Evolutionary conservation across 192 early-diverging fungal species (phyloP), one percentile per base, ranked within the genome.

Genomic region (Backusella sp.): DNA sequence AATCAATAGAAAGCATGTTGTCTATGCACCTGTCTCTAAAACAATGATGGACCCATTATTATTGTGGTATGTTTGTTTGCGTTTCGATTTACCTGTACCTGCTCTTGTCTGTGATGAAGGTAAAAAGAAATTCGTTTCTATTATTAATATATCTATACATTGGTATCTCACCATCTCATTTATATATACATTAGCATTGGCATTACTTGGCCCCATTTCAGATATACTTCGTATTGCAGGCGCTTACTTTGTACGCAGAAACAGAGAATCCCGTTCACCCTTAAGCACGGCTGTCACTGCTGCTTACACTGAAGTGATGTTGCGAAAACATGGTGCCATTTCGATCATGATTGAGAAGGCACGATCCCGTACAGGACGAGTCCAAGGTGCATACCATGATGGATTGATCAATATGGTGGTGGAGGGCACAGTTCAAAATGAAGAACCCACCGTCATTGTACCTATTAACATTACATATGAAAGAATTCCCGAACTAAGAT

Each of bases 381-480:
- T 80, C 11, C 82, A 83, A 73, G 41, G 59, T 0, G 74, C 72
- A 2, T 77, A 76, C 28, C 65, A 70, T 28, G 82, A 83, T 72
- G 82, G 82, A 15, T 8, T 83, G 1, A 30, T 83, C 14, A 65
- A 76, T 44, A 83, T 83, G 82, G 70, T 83, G 0, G 37, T 83
- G 26, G 82, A 83, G 5, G 82, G 78, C 15, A 73, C 82, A 0
- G 7, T 79, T 12, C 75, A 79, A 67, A 72, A 36, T 53, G 42
- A 73, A 46, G 56, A 66, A 41, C 52, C 49, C 35, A 74, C 66
- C 1, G 66, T 62, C 7, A 72, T 83, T 37, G 78, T 83, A 2
- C 82, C 82, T 1, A 77, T 83, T 14, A 77, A 83, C 53, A 79
- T 83, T 49, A 80, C 73, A 21, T 83, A 77, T 41, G 82, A 83